These are phyloP conservation scores for Pogostemon cablin DNA, from an alignment of 257 asterid species.

Conservation along the genomic window DNA sequence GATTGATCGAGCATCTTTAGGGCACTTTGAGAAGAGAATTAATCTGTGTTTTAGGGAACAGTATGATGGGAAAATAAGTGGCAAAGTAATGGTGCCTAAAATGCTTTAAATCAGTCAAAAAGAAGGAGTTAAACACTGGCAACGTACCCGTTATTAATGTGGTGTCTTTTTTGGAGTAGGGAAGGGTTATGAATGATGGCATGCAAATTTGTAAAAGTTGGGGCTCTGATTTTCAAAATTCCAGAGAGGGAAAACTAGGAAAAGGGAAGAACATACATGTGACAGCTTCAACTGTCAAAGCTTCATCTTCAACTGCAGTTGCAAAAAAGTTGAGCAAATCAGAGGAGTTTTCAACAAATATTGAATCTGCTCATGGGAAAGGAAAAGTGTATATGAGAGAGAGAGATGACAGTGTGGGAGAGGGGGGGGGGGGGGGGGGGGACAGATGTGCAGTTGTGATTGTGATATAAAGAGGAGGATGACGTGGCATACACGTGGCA, in stretches of 20 bases:
- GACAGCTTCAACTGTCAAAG: constrained; percentile 45
- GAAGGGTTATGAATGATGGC: constrained; percentile 39
- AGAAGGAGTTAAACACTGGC: constrained; percentile 34
- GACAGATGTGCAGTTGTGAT: constrained; percentile 34
- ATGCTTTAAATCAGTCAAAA: constrained; percentile 58
- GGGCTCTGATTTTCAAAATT: constrained; percentile 66
- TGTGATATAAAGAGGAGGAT: constrained; percentile 41
- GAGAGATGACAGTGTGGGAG: constrained; percentile 25
- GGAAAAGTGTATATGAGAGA: constrained; percentile 36
- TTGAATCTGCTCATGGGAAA: constrained; percentile 54
- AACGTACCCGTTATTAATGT: constrained; percentile 57
- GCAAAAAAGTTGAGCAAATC: constrained; percentile 25
- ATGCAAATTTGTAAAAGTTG: constrained; percentile 62
- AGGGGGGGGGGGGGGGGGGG: constrained; percentile 9
- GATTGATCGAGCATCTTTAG: constrained; percentile 31
- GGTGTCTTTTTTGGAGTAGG: constrained; percentile 34
- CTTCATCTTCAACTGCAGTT: constrained; percentile 45
- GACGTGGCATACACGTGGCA: constrained; percentile 68
- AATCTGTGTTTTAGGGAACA: constrained; percentile 2
- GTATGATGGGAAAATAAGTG: constrained; percentile 28
- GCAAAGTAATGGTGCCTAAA: constrained; percentile 32
- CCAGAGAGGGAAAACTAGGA: constrained; percentile 56
- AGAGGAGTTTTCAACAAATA: constrained; percentile 26
- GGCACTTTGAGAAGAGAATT: constrained; percentile 25
- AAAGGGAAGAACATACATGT: constrained; percentile 44